Conservation (phyloP, 345 rosid species). For the Camelina neglecta region DNA sequence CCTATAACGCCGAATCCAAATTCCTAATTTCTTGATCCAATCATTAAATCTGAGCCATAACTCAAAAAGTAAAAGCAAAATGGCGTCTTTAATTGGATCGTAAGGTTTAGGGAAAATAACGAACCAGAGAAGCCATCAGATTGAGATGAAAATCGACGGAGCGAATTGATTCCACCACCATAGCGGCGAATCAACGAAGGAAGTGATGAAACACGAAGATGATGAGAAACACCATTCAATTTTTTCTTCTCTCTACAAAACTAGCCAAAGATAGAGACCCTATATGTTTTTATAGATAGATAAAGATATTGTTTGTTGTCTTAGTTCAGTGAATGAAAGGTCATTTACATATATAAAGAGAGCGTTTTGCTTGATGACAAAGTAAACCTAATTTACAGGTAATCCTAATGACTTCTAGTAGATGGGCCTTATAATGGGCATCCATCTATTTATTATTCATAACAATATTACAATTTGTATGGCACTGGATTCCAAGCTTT, state of each 20-base stretch:
- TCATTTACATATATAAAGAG: no score
- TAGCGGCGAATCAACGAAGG: constrained; percentile 40
- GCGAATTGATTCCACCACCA: constrained; percentile 33
- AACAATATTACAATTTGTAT: not conserved
- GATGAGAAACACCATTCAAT: constrained; percentile 45
- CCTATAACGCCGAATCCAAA: not conserved
- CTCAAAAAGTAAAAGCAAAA: not conserved
- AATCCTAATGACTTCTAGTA: no score
- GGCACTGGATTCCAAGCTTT: not conserved
- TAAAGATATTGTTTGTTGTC: no score
- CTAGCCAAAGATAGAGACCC: no score
- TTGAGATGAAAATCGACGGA: constrained; percentile 26
- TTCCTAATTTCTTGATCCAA: not conserved
- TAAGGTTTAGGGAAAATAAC: constrained; percentile 3
- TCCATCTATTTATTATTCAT: no score
- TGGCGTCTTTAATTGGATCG: not conserved
- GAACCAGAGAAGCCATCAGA: constrained; percentile 47
- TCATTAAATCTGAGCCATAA: not conserved
- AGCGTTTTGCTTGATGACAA: no score
- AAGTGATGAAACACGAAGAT: constrained; percentile 42
- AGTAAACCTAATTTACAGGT: no score
- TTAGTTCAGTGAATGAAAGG: no score
- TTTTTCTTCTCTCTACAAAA: constrained; percentile 20
- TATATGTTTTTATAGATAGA: no score
- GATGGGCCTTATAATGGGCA: no score